A percentile compares a stretch with the other conserved stretches of the same genome.
phyloP scores from a whole-genome alignment of 495 filamentous ascomycete genomes.

The Pseudomonodictys pantanalensis region DNA sequence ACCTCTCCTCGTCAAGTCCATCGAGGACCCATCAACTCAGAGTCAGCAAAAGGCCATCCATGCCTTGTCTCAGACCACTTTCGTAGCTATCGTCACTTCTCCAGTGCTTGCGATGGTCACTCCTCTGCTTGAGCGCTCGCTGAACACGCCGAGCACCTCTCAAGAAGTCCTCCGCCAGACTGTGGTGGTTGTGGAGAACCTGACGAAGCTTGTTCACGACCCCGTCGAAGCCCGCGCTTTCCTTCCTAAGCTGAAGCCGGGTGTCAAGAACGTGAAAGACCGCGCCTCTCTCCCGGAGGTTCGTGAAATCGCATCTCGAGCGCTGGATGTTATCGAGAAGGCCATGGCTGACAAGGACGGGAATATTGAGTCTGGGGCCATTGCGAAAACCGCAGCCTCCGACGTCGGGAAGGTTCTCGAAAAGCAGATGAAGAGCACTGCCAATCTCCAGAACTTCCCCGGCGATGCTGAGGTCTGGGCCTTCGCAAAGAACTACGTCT shows the following conservation, averaged over 20 bases:
- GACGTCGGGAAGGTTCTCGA: slow-evolving; percentile 76
- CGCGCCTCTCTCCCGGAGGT: slow-evolving; percentile 93
- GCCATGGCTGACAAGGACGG: slow-evolving; percentile 72
- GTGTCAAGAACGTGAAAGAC: slow-evolving; percentile 83
- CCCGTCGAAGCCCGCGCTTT: slow-evolving; percentile 94
- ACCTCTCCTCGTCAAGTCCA: slow-evolving; percentile 87
- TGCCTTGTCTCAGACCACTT: slow-evolving; percentile 96
- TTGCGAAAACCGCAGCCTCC: slow-evolving; percentile 66
- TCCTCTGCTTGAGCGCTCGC: slow-evolving; percentile 85
- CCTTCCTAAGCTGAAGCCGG: slow-evolving; percentile 90
- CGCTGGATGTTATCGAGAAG: slow-evolving; percentile 83
- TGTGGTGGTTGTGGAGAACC: slow-evolving; percentile 95
- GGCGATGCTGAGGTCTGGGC: slow-evolving; percentile 64
- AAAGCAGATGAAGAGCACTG: slow-evolving; percentile 66
- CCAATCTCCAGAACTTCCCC: slow-evolving; percentile 55
- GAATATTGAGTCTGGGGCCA: slow-evolving; percentile 53
- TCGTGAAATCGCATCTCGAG: slow-evolving; percentile 79
- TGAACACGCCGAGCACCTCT: slow-evolving; percentile 83
- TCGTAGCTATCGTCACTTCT: slow-evolving; percentile 95
- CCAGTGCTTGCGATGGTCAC: slow-evolving; percentile 96
- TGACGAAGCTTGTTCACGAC: slow-evolving; percentile 98
- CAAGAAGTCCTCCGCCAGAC: slow-evolving; percentile 96
- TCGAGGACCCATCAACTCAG: slow-evolving; percentile 90
- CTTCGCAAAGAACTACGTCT: slow-evolving; percentile 68
- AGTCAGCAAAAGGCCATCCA: slow-evolving; percentile 92